Percentiles rank a stretch among this genome's conserved stretches.
Evolutionary conservation across 768 basidiomycete species (phyloP).

Genomic region (Trametes sanguinea): DNA sequence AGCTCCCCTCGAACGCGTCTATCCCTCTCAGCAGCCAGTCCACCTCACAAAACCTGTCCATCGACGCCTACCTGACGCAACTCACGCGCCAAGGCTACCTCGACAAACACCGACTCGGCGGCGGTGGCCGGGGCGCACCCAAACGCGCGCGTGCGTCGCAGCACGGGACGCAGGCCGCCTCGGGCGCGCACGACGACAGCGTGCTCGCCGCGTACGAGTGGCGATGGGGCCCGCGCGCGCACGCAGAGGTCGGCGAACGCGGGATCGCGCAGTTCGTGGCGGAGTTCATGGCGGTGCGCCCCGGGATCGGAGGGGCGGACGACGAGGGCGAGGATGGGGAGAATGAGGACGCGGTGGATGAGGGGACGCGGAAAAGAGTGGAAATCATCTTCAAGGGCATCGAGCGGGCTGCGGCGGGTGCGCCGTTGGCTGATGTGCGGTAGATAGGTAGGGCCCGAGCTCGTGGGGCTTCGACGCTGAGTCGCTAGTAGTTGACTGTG

Average conservation of each 20-base stretch:
- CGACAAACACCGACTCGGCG: conserved; percentile 56
- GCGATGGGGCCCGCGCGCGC: conserved; percentile 84
- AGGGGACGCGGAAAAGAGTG: conserved; percentile 36
- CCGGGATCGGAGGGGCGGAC: conserved; percentile 23
- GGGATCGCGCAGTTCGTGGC: conserved; percentile 75
- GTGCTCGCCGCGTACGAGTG: conserved; percentile 59
- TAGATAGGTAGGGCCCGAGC: too few species aligned
- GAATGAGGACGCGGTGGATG: conserved; percentile 26
- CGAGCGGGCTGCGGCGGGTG: conserved; percentile 64
- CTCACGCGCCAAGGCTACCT: conserved; percentile 78
- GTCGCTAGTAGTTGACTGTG: too few species aligned
- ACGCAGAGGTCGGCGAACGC: conserved; percentile 81
- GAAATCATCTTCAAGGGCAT: conserved; percentile 56
- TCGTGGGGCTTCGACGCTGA: too few species aligned
- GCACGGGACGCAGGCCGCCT: conserved; percentile 31
- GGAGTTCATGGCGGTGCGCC: conserved; percentile 69
- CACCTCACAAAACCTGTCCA: conserved; percentile 50
- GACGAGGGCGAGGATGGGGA: conserved; percentile 26
- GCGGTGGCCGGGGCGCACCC: conserved; percentile 42
- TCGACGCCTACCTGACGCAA: conserved; percentile 66
- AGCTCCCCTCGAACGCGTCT: conserved; percentile 50
- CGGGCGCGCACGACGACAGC: conserved; percentile 35
- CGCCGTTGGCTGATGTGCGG: conserved; percentile 9
- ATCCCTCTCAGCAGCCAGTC: conserved; percentile 55
- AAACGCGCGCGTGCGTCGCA: conserved; percentile 58